Conservation (phyloP, 148 eudicot species). For the Cornus kousa region DNA sequence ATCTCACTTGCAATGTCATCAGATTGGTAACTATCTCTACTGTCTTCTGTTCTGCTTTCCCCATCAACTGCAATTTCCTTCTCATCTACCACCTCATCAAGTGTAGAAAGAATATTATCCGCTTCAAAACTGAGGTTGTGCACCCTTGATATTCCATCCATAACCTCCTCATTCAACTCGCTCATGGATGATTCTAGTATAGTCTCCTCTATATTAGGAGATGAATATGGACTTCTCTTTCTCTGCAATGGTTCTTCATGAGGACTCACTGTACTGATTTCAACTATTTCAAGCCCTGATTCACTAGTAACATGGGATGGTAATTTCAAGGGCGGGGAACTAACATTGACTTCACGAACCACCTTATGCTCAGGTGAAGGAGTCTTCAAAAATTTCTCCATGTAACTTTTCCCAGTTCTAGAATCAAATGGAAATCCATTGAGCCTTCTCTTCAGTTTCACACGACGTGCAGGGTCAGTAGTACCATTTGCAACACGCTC, state of each 20-base stretch:
- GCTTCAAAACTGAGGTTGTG: conserved; percentile 20
- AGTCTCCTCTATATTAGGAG: conserved; percentile 34
- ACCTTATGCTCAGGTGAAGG: conserved; percentile 57
- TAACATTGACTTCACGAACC: conserved; percentile 48
- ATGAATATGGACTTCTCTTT: conserved; percentile 38
- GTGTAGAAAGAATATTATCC: conserved; percentile 20
- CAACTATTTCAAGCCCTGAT: conserved; percentile 50
- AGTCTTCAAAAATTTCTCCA: conserved; percentile 68
- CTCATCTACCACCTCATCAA: conserved; percentile 29
- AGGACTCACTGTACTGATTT: conserved; percentile 47
- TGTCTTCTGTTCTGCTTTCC: conserved; percentile 40
- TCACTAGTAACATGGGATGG: conserved; percentile 28
- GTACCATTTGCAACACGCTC: conserved; percentile 77
- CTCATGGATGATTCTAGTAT: conserved; percentile 28
- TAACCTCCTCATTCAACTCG: conserved; percentile 27
- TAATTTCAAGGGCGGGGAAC: conserved; percentile 38
- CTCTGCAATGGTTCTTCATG: conserved; percentile 31
- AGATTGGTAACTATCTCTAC: conserved; percentile 41
- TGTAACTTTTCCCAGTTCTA: conserved; percentile 67
- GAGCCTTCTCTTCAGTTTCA: conserved; percentile 81
- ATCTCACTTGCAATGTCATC: conserved; percentile 78
- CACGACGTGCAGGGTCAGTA: conserved; percentile 68
- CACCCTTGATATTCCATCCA: conserved; percentile 20
- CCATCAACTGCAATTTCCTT: conserved; percentile 39
- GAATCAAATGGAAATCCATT: conserved; percentile 63